Percentiles rank a stretch among this genome's conserved stretches.
phyloP scores from a whole-genome alignment of 257 asterid genomes.

The Solanum ossicruentum region DNA sequence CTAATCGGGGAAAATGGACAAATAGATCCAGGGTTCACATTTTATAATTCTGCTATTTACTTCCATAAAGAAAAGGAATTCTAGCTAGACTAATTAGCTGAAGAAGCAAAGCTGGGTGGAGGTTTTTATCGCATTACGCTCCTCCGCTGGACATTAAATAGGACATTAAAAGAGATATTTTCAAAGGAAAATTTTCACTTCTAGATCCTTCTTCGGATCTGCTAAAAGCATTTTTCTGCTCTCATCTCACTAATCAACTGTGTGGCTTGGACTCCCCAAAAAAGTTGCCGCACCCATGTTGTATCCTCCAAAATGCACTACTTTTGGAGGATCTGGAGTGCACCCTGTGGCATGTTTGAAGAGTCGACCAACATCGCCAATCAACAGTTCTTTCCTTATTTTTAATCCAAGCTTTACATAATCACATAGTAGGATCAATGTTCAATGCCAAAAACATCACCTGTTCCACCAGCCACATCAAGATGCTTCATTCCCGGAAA shows the following conservation, averaged over 20 bases:
- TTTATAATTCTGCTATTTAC: background rate
- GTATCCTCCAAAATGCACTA: background rate
- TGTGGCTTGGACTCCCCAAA: background rate
- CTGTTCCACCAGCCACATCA: slow-evolving; percentile 99
- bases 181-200: background rate
- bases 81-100: background rate
- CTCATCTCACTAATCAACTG: background rate
- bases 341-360: background rate
- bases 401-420: background rate
- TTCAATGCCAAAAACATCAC: slow-evolving; percentile 14
- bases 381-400: background rate
- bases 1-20: background rate
- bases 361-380: background rate
- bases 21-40: background rate
- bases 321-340: background rate
- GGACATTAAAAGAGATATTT: background rate
- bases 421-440: background rate
- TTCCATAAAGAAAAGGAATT: background rate
- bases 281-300: background rate
- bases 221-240: background rate
- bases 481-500: slow-evolving; percentile 98
- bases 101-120: background rate
- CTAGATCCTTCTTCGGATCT: background rate
- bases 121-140: background rate
- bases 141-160: background rate